Evolutionary conservation across 441 rosid species (phyloP), one percentile per base, ranked within the genome.

Genomic region (Mallotus repandus): DNA sequence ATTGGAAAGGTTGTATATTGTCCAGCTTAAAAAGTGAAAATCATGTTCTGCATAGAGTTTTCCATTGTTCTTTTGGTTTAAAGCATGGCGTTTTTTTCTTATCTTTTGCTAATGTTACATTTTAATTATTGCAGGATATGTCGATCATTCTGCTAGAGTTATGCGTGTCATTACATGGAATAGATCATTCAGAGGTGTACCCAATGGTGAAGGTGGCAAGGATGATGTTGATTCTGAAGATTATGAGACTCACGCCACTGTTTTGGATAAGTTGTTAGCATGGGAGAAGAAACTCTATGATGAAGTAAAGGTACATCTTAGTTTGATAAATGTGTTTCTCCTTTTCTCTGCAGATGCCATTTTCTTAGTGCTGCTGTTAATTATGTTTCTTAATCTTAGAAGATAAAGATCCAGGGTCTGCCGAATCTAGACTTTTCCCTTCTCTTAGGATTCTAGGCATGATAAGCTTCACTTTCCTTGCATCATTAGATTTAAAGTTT

Each of bases 121-220:
- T 66, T 70, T 58, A 12, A 48, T n/a, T 15, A 41, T 72, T 68
- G 77, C 86, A 95, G 99, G 99, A 2, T 97, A 89, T 61, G 89
- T 93, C 70, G 91, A 95, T 86, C 98, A 95, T 84, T 95, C 98
- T 4, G 93, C 90, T 16, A 87, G 95, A 80, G 97, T 95, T 59
- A 89, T 95, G 99, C 97, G 92, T 61, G 98, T 93, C 64, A 95
- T 95, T 69, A 93, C 97, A 3, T 95, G 98, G 99, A 95, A 95
- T 76, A 77, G 91, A 54, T 93, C 99, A n/a, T 93, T 93, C 75
- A 80, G 78, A 84, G 92, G 96, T 53, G 14, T 83, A 49, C 79
- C 77, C 5, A 74, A 79, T 77, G 79, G 77, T 68, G 97, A 92
- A 71, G 81, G 80, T 72, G 86, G 65, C 25, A 89, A 88, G 74